Evolutionary conservation across 768 basidiomycete genomes (phyloP), one percentile per base, ranked within the genome.

Genomic region (Phanerodontia chrysosporium): DNA sequence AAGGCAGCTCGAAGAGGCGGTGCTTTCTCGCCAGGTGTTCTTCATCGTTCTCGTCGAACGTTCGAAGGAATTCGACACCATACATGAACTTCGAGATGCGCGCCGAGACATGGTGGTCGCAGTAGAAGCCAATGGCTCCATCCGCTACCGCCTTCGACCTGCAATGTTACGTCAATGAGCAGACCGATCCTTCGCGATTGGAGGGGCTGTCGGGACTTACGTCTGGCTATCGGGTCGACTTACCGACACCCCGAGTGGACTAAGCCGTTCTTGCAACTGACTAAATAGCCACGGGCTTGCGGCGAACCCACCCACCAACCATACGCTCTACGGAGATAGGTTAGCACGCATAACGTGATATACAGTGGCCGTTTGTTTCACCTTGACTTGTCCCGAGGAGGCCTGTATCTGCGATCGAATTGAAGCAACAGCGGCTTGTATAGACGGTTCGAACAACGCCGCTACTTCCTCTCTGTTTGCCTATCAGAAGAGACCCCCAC

Each of bases 131-230:
- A 62, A 92, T 83, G 1, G 89, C 89, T 25, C 90, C 90, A 62
- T 92, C 89, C 29, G 90, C 89, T 7, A 91, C 89, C 3, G 90
- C 90, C 71, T 92, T 92, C 18, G 90, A 90, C 14, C 89, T 91
- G 63, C n/a, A 65, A 13, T 32, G 49, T n/a, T 13, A 48, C 36
- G 49, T 42, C 24, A 53, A 30, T 22, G 44, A 44, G 44, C 25
- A 3, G 39, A 18, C 9, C 32, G 39, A 4, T 48, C 18, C 25
- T 32, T 9, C 8, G 36, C 49, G 39, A 59, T 52, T 55, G 55
- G 48, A 58, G 13, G 25, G 28, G 21, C 27, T n/a, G n/a, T n/a
- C n/a, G 16, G 39, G 4, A 69, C 80, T 60, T 71, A 90, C 85
- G 90, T 92, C 70, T 90, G 89, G 52, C 83, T 86, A 66, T 92